Conservation (phyloP, 768 basidiomycete species). For the Boletus coccyginus region DNA sequence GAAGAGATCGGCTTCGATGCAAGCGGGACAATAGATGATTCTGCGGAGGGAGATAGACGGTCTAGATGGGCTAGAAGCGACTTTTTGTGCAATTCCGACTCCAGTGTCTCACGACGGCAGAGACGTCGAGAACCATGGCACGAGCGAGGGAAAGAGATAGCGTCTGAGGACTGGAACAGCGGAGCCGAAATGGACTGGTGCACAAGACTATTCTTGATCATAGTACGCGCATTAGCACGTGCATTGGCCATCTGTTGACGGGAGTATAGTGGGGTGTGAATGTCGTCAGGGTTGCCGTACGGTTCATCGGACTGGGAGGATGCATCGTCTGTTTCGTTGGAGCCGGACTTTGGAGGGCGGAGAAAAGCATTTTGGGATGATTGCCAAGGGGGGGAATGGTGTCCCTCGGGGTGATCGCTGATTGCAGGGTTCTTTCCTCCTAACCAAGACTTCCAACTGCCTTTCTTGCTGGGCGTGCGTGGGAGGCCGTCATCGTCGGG, state of each 20-base stretch:
- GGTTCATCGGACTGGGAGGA: conserved; percentile 39
- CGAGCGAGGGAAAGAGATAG: conserved; percentile 54
- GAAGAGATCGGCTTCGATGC: conserved; percentile 32
- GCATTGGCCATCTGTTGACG: conserved; percentile 31
- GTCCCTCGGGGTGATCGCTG: conserved; percentile 28
- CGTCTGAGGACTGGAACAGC: conserved; percentile 39
- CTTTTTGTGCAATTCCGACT: conserved; percentile 47
- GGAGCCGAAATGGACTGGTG: conserved; percentile 44
- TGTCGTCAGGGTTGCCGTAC: conserved; percentile 20
- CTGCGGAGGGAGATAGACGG: conserved; percentile 39
- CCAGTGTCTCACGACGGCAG: conserved; percentile 38
- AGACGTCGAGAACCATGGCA: conserved; percentile 41
- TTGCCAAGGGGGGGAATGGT: conserved; percentile 31
- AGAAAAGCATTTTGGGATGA: conserved; percentile 20
- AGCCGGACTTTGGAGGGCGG: conserved; percentile 21
- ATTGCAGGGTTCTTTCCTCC: conserved; percentile 34
- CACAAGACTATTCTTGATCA: conserved; percentile 48
- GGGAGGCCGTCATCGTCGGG: conserved; percentile 54
- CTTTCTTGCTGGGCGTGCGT: conserved; percentile 38
- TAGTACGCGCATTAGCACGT: conserved; percentile 38
- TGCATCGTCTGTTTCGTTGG: conserved; percentile 32
- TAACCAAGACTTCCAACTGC: conserved; percentile 59
- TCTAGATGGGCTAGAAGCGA: conserved; percentile 48
- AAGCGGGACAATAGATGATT: conserved; percentile 44
- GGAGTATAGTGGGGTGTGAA: conserved; percentile 12